Conservation (phyloP, 2,329 filamentous ascomycete species). For the Paraphoma chrysanthemicola region DNA sequence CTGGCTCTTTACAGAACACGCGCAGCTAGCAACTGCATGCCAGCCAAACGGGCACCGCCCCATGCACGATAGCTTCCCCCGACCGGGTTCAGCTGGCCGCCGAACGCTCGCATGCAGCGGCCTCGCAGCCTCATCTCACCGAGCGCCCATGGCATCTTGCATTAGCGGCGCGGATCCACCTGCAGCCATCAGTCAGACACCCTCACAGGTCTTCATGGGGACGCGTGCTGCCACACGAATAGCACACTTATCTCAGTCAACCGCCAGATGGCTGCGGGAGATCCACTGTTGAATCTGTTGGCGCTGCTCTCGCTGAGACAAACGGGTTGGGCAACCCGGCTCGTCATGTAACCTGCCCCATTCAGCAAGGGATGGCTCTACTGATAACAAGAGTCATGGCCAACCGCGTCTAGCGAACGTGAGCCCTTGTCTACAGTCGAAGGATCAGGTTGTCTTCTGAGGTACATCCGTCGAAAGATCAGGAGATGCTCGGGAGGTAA, state of each 20-base stretch:
- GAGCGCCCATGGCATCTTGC: slow-evolving; percentile 23
- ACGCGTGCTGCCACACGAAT: slow-evolving; percentile 21
- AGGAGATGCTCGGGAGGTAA: slow-evolving; percentile 38
- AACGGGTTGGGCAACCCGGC: slow-evolving; percentile 12
- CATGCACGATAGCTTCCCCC: slow-evolving; percentile 27
- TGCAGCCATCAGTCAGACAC: slow-evolving; percentile 11
- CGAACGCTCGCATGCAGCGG: slow-evolving; percentile 41
- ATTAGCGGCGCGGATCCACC: slow-evolving; percentile 23
- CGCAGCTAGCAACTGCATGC: slow-evolving; percentile 31
- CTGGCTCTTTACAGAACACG: slow-evolving; percentile 24
- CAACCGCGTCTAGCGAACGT: slow-evolving; percentile 14
- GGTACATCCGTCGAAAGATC: background rate
- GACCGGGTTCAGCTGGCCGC: slow-evolving; percentile 36
- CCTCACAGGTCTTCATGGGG: slow-evolving; percentile 27
- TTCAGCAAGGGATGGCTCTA: slow-evolving; percentile 18
- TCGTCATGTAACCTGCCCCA: slow-evolving; percentile 32
- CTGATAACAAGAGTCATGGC: slow-evolving; percentile 16
- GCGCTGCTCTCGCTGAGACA: slow-evolving; percentile 25
- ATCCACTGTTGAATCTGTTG: slow-evolving; percentile 22
- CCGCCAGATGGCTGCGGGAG: slow-evolving; percentile 22
- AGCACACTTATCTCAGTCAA: slow-evolving; percentile 19
- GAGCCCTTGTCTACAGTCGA: slow-evolving; percentile 6
- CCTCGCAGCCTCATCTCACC: slow-evolving; percentile 43
- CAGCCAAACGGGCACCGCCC: slow-evolving; percentile 24
- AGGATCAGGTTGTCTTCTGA: background rate